phyloP scores from a whole-genome alignment of 768 basidiomycete species.

The Mycena indigotica region DNA sequence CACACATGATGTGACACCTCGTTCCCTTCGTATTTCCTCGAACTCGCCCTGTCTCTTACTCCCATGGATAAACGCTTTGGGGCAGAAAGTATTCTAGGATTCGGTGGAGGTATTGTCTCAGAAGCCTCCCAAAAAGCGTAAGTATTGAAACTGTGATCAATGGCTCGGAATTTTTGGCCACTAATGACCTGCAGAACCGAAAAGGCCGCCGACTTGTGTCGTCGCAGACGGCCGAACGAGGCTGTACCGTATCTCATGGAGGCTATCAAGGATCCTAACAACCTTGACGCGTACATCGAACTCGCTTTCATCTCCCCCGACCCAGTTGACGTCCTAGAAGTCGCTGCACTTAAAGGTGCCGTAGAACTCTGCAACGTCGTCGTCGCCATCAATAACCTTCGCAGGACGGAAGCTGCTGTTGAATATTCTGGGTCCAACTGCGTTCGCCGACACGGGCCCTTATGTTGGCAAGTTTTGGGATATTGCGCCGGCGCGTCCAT shows the following conservation, averaged over 20 bases:
- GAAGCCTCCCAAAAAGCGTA: conserved; percentile 31
- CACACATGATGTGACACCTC: too few relatives aligned
- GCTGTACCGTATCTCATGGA: conserved; percentile 42
- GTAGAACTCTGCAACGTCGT: too few relatives aligned
- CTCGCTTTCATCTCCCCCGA: conserved; percentile 35
- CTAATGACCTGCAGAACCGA: conserved; percentile 34
- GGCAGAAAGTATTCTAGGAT: conserved; percentile 26
- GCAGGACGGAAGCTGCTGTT: conserved; percentile 34
- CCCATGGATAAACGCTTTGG: conserved; percentile 28
- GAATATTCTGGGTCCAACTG: conserved; percentile 31
- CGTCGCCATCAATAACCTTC: background rate
- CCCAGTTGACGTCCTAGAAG: conserved; percentile 29
- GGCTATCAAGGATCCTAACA: conserved; percentile 43
- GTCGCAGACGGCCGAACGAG: conserved; percentile 33
- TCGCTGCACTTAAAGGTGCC: conserved; percentile 27
- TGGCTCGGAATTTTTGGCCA: too few relatives aligned
- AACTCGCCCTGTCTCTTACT: too few relatives aligned
- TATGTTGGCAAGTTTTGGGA: conserved; percentile 40
- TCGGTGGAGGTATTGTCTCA: conserved; percentile 33
- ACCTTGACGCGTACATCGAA: conserved; percentile 43
- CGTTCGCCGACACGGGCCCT: conserved; percentile 38
- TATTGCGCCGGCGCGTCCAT: conserved; percentile 44
- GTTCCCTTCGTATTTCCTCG: too few relatives aligned
- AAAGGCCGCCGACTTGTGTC: conserved; percentile 39
- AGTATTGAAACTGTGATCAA: too few relatives aligned